These are phyloP conservation scores for Ceriops decandra DNA, from an alignment of 345 rosid species.

Conservation along the genomic window DNA sequence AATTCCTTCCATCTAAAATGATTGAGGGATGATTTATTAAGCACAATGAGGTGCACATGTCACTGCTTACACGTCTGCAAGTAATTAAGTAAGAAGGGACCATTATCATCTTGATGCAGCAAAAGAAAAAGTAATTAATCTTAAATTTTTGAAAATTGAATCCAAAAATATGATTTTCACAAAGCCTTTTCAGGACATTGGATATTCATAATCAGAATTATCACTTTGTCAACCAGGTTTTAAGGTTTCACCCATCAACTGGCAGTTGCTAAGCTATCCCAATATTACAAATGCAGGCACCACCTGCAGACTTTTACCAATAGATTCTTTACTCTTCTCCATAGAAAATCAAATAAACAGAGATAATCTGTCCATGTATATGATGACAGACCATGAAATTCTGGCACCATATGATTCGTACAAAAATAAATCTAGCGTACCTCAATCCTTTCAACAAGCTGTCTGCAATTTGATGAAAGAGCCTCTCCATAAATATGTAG, in stretches of 20 bases:
- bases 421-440: slow-evolving; percentile 34
- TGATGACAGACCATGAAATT: slow-evolving; percentile 1
- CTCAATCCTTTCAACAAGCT: slow-evolving; percentile 71
- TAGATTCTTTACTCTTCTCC: background rate
- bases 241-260: slow-evolving; percentile 11
- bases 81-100: background rate
- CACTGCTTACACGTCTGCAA: background rate
- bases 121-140: background rate
- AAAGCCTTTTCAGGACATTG: background rate
- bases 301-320: background rate
- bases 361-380: background rate
- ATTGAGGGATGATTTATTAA: background rate
- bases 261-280: slow-evolving; percentile 10
- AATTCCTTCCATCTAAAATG: background rate
- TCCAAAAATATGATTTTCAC: background rate
- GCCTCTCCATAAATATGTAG: slow-evolving; percentile 63
- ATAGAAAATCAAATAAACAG: too few relatives aligned
- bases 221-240: background rate
- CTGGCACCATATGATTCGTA: background rate
- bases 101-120: background rate
- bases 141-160: background rate
- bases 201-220: too few relatives aligned
- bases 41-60: background rate
- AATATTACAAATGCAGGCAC: slow-evolving; percentile 16
- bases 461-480: slow-evolving; percentile 59